These are phyloP conservation scores for Zygosaccharomyces sapae DNA, from an alignment of 1,139 yeast species.

Conservation along the genomic window DNA sequence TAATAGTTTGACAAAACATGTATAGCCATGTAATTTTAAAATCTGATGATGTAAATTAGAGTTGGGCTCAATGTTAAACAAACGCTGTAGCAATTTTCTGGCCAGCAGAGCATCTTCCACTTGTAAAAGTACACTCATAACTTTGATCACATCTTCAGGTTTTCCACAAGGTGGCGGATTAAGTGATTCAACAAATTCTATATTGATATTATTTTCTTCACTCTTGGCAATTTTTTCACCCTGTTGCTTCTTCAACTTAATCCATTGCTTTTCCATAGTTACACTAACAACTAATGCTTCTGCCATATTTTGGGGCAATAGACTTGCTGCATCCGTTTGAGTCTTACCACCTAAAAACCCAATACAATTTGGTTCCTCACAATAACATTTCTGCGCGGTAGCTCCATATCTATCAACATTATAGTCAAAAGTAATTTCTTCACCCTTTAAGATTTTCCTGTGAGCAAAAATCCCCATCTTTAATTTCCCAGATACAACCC, in stretches of 20 bases:
- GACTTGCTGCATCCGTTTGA: conserved; percentile 82
- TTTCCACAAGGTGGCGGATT: conserved; percentile 49
- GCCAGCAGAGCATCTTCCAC: conserved; percentile 67
- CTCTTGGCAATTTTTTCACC: conserved; percentile 46
- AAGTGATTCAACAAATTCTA: conserved; percentile 58
- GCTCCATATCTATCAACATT: conserved; percentile 97
- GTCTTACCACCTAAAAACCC: conserved; percentile 96
- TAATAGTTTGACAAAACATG: conserved; percentile 65
- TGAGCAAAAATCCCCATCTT: conserved; percentile 95
- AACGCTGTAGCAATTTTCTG: conserved; percentile 61
- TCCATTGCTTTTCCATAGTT: conserved; percentile 58
- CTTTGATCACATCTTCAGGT: conserved; percentile 64
- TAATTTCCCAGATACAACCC: conserved; percentile 90
- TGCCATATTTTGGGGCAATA: conserved; percentile 76
- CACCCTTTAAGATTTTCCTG: conserved; percentile 64
- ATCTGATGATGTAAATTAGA: conserved; percentile 53
- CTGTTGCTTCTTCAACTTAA: conserved; percentile 52
- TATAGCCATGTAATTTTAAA: conserved; percentile 82
- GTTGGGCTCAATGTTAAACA: conserved; percentile 52
- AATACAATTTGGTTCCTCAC: conserved; percentile 89
- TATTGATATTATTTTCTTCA: conserved; percentile 59
- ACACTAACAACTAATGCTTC: conserved; percentile 80
- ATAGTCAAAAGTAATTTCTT: conserved; percentile 92
- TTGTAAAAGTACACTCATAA: conserved; percentile 79
- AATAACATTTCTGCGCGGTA: conserved; percentile 87